phyloP scores from a whole-genome alignment of 2,329 filamentous ascomycete species.

The Pezicula neosporulosa region DNA sequence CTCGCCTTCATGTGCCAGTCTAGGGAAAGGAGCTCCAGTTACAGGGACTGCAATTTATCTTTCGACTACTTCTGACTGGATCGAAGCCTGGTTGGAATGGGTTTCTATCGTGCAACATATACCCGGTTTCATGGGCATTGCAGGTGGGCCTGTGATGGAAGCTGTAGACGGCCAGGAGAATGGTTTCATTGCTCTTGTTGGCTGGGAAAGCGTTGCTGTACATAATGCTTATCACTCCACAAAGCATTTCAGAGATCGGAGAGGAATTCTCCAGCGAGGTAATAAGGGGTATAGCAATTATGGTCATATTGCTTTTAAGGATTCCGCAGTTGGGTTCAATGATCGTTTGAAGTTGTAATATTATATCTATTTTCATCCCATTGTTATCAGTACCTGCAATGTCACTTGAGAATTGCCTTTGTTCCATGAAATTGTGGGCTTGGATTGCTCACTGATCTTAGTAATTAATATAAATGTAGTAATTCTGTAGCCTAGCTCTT shows the following conservation, averaged over 20 bases:
- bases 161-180: conserved; percentile 22
- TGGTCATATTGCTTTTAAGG: conserved; percentile 28
- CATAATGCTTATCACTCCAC: conserved; percentile 33
- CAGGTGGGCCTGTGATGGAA: conserved; percentile 31
- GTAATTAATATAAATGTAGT: too few species aligned
- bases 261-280: conserved; percentile 25
- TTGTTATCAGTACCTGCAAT: too few species aligned
- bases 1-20: conserved; percentile 14
- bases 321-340: too few species aligned
- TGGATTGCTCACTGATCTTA: too few species aligned
- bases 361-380: too few species aligned
- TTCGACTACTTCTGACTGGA: conserved; percentile 10
- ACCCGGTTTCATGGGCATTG: conserved; percentile 28
- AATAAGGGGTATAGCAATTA: conserved; percentile 29
- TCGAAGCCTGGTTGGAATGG: conserved; percentile 10
- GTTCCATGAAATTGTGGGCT: too few species aligned
- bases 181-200: conserved; percentile 31
- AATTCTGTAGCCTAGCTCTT: too few species aligned
- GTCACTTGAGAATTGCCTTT: too few species aligned
- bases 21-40: conserved; percentile 22
- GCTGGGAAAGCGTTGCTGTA: conserved; percentile 30
- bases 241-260: conserved; percentile 26
- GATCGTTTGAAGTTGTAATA: too few species aligned
- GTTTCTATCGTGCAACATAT: conserved; percentile 3
- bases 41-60: conserved; percentile 30